phyloP scores from a whole-genome alignment of 2,329 filamentous ascomycete genomes.

The Xylaria sp. region DNA sequence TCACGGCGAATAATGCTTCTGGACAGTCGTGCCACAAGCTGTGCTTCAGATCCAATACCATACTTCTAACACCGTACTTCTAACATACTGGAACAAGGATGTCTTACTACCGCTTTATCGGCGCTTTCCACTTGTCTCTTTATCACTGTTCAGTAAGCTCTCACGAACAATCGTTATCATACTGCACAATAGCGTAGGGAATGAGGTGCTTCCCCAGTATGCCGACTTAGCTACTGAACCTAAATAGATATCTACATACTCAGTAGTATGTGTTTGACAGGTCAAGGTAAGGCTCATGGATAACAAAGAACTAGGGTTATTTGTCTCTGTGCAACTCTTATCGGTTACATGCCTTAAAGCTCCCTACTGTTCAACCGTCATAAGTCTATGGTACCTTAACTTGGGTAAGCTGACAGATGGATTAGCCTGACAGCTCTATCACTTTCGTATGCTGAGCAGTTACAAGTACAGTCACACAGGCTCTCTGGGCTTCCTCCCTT shows the following conservation, averaged over 20 bases:
- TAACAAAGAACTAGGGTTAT: not conserved
- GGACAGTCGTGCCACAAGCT: conserved; percentile 39
- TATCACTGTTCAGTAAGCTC: not conserved
- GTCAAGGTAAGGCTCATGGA: conserved; percentile 7
- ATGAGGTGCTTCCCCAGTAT: not conserved
- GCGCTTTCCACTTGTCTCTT: not conserved
- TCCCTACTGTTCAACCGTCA: no score
- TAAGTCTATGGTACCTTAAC: conserved; percentile 8
- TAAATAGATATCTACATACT: no score
- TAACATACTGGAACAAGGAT: no score
- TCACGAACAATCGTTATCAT: not conserved
- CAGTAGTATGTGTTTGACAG: not conserved
- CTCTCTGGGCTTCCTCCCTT: not conserved
- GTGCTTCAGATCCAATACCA: conserved; percentile 39
- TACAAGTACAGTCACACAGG: not conserved
- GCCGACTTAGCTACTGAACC: no score
- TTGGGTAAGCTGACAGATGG: not conserved
- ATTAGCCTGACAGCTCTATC: conserved; percentile 4
- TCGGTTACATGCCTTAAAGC: no score
- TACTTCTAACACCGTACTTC: not conserved
- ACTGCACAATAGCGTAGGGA: not conserved
- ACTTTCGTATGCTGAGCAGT: not conserved
- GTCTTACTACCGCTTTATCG: no score
- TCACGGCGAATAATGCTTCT: conserved; percentile 31
- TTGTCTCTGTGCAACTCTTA: not conserved